Evolutionary conservation across 768 basidiomycete species (phyloP).

Genomic region (Lactifluus volemus): DNA sequence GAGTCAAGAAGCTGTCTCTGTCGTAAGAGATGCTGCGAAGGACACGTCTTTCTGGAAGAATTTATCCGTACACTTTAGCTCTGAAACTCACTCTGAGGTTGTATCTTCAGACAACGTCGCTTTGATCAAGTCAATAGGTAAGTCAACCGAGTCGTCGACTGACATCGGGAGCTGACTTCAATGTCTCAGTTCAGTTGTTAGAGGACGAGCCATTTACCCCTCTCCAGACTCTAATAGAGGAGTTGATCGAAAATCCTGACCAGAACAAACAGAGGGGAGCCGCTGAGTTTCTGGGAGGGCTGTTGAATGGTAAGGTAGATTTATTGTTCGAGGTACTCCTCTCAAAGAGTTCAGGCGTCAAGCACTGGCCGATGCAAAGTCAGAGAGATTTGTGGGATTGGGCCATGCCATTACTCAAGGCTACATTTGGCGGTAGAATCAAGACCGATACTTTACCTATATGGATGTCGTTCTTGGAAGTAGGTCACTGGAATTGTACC

Average conservation of each 20-base stretch:
- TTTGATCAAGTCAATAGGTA: slow-evolving; percentile 69
- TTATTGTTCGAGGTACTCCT: background rate
- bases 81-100: slow-evolving; percentile 64
- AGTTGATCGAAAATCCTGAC: slow-evolving; percentile 57
- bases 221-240: slow-evolving; percentile 52
- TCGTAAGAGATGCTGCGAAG: slow-evolving; percentile 39
- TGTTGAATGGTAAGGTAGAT: slow-evolving; percentile 43
- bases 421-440: slow-evolving; percentile 60
- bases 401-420: slow-evolving; percentile 59
- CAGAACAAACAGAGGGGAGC: slow-evolving; percentile 85
- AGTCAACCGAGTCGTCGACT: slow-evolving; percentile 18
- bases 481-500: slow-evolving; percentile 24
- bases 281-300: slow-evolving; percentile 72
- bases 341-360: slow-evolving; percentile 45
- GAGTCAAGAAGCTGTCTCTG: slow-evolving; percentile 42
- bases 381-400: slow-evolving; percentile 71
- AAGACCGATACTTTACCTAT: slow-evolving; percentile 74
- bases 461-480: slow-evolving; percentile 76
- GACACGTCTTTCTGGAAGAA: slow-evolving; percentile 57
- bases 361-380: slow-evolving; percentile 76
- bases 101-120: slow-evolving; percentile 64
- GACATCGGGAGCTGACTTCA: slow-evolving; percentile 5
- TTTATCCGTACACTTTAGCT: slow-evolving; percentile 58
- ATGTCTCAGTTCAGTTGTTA: slow-evolving; percentile 60
- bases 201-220: slow-evolving; percentile 61